phyloP scores from a whole-genome alignment of 768 basidiomycete species.

The Lentinula sp. region DNA sequence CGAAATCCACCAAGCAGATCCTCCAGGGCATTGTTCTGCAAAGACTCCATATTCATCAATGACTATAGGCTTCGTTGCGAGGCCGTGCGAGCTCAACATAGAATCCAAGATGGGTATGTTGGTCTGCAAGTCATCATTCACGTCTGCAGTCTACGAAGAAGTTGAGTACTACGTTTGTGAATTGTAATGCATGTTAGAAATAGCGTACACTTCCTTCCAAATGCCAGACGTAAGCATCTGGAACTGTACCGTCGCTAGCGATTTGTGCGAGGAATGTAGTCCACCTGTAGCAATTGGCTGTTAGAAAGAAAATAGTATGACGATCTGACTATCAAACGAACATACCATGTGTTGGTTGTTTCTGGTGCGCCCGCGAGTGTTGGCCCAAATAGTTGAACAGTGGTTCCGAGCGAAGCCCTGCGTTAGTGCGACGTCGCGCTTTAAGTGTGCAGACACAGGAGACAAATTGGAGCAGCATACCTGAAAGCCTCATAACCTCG shows the following conservation, averaged over 20 bases:
- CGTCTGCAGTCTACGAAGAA: slow-evolving; percentile 11
- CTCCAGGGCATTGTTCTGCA: slow-evolving; percentile 12
- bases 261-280: slow-evolving; percentile 13
- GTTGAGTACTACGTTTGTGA: not conserved
- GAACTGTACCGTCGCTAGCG: slow-evolving; percentile 11
- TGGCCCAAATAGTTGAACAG: slow-evolving; percentile 13
- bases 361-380: slow-evolving; percentile 8
- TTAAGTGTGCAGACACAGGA: not conserved
- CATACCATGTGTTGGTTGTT: slow-evolving; percentile 10
- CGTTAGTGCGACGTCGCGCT: not conserved
- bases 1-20: slow-evolving; percentile 17
- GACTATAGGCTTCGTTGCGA: slow-evolving; percentile 5
- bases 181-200: not conserved
- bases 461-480: not conserved
- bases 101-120: slow-evolving; percentile 13
- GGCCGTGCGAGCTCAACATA: slow-evolving; percentile 11
- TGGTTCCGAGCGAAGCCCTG: slow-evolving; percentile 11
- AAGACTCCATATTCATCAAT: slow-evolving; percentile 16
- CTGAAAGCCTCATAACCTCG: slow-evolving; percentile 11
- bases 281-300: slow-evolving; percentile 7
- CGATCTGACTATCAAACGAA: not conserved
- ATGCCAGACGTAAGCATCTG: slow-evolving; percentile 16
- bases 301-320: not conserved
- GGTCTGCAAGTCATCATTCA: slow-evolving; percentile 13
- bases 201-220: slow-evolving; percentile 13